Conservation (phyloP, 495 filamentous ascomycete species). For the Paragyromitra xinjiangensis region DNA sequence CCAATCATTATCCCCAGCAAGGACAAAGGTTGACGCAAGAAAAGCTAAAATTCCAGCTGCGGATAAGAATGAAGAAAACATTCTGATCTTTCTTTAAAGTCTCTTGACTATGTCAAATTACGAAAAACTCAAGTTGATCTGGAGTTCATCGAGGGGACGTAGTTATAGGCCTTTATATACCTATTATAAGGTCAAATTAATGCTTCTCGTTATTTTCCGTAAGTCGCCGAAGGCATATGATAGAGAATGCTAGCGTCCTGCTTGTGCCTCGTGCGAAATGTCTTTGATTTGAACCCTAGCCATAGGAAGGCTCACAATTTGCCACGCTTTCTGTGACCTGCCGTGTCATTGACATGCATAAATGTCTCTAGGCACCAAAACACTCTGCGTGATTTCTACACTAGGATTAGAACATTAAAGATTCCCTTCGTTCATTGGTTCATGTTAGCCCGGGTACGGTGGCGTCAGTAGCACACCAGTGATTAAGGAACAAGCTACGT, state of each 20-base stretch:
- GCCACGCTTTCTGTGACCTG: neutral
- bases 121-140: neutral
- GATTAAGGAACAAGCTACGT: neutral
- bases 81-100: neutral
- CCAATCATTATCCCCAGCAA: conserved; percentile 39
- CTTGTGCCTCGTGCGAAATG: neutral
- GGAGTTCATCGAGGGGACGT: neutral
- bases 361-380: neutral
- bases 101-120: neutral
- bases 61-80: conserved; percentile 24
- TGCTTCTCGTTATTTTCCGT: neutral
- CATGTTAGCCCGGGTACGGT: neutral
- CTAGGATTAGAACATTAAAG: neutral
- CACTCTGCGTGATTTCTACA: neutral
- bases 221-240: neutral
- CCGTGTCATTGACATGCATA: neutral
- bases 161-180: conserved; percentile 14
- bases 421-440: no score
- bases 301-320: no score
- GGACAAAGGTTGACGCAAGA: conserved; percentile 5
- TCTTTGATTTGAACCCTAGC: neutral
- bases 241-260: conserved; percentile 3
- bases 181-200: neutral
- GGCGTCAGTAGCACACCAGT: neutral
- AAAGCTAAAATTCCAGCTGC: conserved; percentile 8